Percentiles rank a stretch among this genome's conserved stretches.
Evolutionary conservation across 257 asterid genomes (phyloP).

Genomic region (Salvia hispanica): DNA sequence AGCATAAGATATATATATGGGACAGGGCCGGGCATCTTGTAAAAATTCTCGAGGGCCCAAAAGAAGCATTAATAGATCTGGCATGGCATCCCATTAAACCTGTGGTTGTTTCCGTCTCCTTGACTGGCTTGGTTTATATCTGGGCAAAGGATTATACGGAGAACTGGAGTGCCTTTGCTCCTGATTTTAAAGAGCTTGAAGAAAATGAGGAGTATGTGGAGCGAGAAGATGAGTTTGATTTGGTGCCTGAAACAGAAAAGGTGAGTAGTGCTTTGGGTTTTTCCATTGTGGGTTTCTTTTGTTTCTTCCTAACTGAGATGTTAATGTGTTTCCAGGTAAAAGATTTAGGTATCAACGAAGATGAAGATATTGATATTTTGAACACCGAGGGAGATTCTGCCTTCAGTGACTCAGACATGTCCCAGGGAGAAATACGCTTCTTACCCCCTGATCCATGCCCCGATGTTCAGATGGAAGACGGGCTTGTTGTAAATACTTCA

Average conservation of each 20-base stretch:
- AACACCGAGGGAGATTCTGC: conserved; percentile 70
- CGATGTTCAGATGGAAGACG: conserved; percentile 68
- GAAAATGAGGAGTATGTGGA: conserved; percentile 95
- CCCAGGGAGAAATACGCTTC: conserved; percentile 73
- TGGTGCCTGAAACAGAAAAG: conserved; percentile 71
- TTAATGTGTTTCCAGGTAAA: conserved; percentile 54
- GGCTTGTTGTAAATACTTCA: conserved; percentile 52
- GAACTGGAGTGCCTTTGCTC: conserved; percentile 98
- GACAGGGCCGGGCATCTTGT: conserved; percentile 92
- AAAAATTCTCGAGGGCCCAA: conserved; percentile 93
- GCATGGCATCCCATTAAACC: conserved; percentile 97
- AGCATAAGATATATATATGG: conserved; percentile 96
- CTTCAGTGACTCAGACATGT: conserved; percentile 88
- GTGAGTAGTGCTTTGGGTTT: conserved; percentile 34
- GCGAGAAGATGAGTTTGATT: conserved; percentile 88
- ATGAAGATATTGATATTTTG: conserved; percentile 72
- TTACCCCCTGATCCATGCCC: conserved; percentile 81
- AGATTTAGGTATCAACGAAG: conserved; percentile 69
- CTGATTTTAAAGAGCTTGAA: conserved; percentile 91
- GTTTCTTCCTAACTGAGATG: conserved; percentile 28
- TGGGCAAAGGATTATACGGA: conserved; percentile 99
- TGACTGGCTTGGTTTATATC: conserved; percentile 79
- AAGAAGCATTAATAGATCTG: conserved; percentile 84
- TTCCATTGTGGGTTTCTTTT: not conserved
- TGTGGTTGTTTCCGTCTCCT: conserved; percentile 81